phyloP scores from a whole-genome alignment of 768 basidiomycete genomes.

The Mycena capillaripes region DNA sequence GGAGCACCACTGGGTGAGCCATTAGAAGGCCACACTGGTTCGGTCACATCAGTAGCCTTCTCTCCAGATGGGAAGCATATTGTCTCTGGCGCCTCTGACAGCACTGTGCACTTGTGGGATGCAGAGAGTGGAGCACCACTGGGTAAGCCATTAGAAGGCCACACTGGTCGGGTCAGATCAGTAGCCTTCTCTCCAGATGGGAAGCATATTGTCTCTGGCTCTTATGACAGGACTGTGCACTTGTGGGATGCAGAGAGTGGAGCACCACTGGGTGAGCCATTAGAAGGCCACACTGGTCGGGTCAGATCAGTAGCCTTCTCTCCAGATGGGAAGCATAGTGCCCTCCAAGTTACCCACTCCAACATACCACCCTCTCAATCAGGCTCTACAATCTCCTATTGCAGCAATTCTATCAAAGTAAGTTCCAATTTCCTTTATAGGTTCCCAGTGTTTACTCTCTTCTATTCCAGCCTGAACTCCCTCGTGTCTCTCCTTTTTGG shows the following conservation, averaged over 20 bases:
- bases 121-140: conserved; percentile 5
- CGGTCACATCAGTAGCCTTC: conserved; percentile 2
- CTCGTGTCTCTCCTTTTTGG: neutral
- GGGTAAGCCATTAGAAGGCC: no score
- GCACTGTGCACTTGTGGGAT: conserved; percentile 4
- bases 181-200: conserved; percentile 1
- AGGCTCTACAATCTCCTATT: neutral
- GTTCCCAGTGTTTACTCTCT: neutral
- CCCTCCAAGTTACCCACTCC: neutral
- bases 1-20: neutral
- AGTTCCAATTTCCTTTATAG: no score
- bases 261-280: no score
- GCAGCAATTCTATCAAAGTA: neutral
- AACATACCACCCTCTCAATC: neutral
- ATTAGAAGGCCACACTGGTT: neutral
- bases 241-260: neutral
- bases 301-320: neutral
- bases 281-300: no score
- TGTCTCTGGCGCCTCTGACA: conserved; percentile 1
- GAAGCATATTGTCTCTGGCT: neutral
- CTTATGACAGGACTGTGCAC: neutral
- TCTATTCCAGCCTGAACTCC: neutral
- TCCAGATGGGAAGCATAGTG: neutral
- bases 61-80: neutral
- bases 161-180: neutral